A percentile compares a stretch with the other conserved stretches of the same genome.
Conservation (phyloP, 495 filamentous ascomycete species). For the Neurospora cerealis region DNA sequence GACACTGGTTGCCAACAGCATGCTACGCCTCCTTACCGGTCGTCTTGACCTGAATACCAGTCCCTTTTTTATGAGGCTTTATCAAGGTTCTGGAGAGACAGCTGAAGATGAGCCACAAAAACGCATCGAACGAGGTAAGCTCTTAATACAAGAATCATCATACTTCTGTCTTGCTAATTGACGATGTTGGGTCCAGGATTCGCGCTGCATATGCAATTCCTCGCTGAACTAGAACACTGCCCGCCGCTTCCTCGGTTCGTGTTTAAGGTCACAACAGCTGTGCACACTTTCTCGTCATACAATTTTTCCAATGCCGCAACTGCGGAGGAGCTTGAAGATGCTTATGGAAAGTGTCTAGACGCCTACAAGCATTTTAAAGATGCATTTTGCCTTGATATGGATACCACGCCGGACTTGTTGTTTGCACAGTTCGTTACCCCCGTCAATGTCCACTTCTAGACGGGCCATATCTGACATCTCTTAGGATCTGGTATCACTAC, state of each 20-base stretch:
- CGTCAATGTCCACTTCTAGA: neutral
- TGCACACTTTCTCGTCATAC: slow-evolving; percentile 19
- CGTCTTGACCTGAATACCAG: slow-evolving; percentile 16
- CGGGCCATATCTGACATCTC: neutral
- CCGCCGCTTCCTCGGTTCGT: slow-evolving; percentile 12
- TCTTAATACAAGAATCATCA: neutral
- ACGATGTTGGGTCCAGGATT: slow-evolving; percentile 7
- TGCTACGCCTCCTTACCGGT: slow-evolving; percentile 15
- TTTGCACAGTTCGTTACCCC: slow-evolving; percentile 12
- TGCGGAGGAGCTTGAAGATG: slow-evolving; percentile 15
- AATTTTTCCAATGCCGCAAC: slow-evolving; percentile 18
- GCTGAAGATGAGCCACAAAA: slow-evolving; percentile 15
- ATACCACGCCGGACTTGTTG: slow-evolving; percentile 8
- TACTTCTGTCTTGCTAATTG: neutral
- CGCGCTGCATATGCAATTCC: slow-evolving; percentile 16
- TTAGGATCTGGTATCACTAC: slow-evolving; percentile 20
- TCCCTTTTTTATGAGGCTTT: slow-evolving; percentile 19
- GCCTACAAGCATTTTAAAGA: slow-evolving; percentile 5
- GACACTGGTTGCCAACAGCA: neutral
- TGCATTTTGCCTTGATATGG: neutral
- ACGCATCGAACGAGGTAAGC: slow-evolving; percentile 18
- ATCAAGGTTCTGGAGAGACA: slow-evolving; percentile 4
- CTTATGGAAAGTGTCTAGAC: slow-evolving; percentile 14
- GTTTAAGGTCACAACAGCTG: slow-evolving; percentile 17
- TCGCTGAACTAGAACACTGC: slow-evolving; percentile 13